phyloP scores from a whole-genome alignment of 768 basidiomycete genomes.

The Obba rivulosa region DNA sequence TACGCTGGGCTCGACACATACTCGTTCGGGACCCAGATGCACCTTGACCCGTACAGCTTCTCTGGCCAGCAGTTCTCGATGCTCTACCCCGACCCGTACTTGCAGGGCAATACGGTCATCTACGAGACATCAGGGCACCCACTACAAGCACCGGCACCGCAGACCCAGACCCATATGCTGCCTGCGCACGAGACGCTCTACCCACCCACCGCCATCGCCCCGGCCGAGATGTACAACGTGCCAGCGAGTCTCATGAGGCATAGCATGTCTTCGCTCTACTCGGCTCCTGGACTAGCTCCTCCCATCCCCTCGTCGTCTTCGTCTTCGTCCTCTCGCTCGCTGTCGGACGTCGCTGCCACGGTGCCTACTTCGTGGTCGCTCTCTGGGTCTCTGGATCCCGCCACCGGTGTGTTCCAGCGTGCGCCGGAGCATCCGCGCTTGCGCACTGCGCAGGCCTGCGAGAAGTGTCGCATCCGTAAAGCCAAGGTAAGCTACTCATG shows the following conservation, averaged over 20 bases:
- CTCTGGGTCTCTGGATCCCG: slow-evolving; percentile 57
- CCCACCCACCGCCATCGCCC: background rate
- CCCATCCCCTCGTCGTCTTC: background rate
- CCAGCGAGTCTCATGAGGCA: background rate
- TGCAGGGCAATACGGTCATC: no score
- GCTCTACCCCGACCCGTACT: no score
- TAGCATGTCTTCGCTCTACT: background rate
- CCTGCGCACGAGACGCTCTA: background rate
- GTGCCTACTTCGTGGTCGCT: slow-evolving; percentile 27
- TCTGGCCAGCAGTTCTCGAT: no score
- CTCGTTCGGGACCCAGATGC: no score
- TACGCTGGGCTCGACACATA: no score
- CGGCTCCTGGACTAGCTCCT: background rate
- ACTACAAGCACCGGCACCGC: no score
- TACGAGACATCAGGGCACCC: no score
- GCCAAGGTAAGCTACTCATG: slow-evolving; percentile 52
- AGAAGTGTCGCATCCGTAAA: slow-evolving; percentile 67
- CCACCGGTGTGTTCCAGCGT: slow-evolving; percentile 62
- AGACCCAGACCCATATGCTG: no score
- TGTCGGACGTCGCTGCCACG: slow-evolving; percentile 2
- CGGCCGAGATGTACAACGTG: background rate
- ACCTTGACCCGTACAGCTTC: no score
- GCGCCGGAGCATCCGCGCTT: slow-evolving; percentile 59
- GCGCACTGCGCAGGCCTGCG: slow-evolving; percentile 70
- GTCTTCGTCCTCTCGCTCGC: background rate